Conservation (phyloP, 78 protist species). For the Dictyostelium citrinum region DNA sequence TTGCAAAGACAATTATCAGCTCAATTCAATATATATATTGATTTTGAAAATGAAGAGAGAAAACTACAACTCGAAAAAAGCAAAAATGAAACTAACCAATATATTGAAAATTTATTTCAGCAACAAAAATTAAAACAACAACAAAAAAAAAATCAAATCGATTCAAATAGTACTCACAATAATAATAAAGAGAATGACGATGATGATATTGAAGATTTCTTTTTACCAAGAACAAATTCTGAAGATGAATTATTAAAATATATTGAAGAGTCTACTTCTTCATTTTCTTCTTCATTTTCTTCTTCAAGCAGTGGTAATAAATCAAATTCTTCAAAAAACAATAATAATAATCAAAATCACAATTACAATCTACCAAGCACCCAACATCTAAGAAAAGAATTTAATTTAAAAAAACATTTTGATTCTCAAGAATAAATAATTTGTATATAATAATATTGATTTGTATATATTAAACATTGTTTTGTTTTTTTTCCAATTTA, state of each 20-base stretch:
- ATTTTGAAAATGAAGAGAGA: neutral
- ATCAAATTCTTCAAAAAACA: neutral
- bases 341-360: neutral
- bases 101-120: neutral
- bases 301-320: neutral
- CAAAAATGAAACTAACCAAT: neutral
- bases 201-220: neutral
- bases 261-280: neutral
- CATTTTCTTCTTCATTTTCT: neutral
- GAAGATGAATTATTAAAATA: neutral
- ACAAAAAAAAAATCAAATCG: neutral
- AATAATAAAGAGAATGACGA: neutral
- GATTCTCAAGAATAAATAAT: neutral
- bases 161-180: neutral
- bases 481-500: neutral
- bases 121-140: neutral
- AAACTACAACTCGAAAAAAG: neutral
- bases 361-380: neutral
- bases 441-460: neutral
- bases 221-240: constrained; percentile 30
- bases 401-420: neutral
- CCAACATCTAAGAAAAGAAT: neutral
- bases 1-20: neutral
- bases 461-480: neutral
- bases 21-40: neutral